These are phyloP conservation scores for Boletus nobilissimus DNA, from an alignment of 1,284 basidiomycete species.

Conservation along the genomic window DNA sequence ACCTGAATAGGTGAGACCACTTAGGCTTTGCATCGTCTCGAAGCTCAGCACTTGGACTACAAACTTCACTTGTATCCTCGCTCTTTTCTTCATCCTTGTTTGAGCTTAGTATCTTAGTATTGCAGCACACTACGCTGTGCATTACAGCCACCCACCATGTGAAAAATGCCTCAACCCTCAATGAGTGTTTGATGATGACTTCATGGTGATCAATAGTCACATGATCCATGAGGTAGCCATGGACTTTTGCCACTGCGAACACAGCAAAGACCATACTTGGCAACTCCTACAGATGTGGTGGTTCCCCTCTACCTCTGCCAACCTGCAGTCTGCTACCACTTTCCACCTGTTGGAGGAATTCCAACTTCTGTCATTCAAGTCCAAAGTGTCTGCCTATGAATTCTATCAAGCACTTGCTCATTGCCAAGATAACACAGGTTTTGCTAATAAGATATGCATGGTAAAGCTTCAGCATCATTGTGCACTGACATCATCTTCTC, in stretches of 20 bases:
- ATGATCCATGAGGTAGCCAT: slow-evolving; percentile 27
- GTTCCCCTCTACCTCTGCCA: slow-evolving; percentile 36
- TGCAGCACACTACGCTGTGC: no score
- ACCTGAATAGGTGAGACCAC: no score
- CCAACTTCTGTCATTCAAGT: slow-evolving; percentile 40
- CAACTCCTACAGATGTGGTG: slow-evolving; percentile 37
- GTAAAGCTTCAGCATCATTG: not conserved
- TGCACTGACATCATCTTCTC: not conserved
- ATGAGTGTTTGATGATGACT: not conserved
- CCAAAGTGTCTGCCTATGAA: slow-evolving; percentile 40
- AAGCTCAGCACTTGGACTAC: no score
- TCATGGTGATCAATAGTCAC: slow-evolving; percentile 1
- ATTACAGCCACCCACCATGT: not conserved
- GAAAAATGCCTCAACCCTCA: slow-evolving; percentile 4
- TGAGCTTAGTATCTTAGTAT: no score
- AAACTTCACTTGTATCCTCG: no score
- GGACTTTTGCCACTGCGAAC: slow-evolving; percentile 37
- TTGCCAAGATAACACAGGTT: slow-evolving; percentile 35
- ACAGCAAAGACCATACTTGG: slow-evolving; percentile 2
- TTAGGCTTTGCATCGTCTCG: no score
- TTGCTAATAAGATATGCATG: not conserved
- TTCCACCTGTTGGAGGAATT: slow-evolving; percentile 39
- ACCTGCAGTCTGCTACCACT: slow-evolving; percentile 39
- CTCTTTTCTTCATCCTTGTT: no score
- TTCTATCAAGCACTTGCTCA: slow-evolving; percentile 38